These are phyloP conservation scores for Ceratobasidium sp. DNA, from an alignment of 1,284 basidiomycete genomes.

Conservation along the genomic window DNA sequence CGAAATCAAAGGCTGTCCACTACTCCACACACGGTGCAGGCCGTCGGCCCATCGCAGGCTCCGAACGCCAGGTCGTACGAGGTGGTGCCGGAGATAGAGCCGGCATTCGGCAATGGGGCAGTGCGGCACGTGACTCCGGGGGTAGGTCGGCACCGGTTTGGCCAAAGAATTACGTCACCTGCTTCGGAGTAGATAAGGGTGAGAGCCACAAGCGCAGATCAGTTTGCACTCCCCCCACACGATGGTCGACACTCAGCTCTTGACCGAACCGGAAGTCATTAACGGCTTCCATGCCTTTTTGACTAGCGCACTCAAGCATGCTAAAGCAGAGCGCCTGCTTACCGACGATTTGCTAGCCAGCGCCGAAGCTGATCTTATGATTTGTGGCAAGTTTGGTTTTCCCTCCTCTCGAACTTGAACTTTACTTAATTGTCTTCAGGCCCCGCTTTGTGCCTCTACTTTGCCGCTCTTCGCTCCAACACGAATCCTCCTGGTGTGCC, in stretches of 20 bases:
- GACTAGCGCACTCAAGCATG: conserved; percentile 79
- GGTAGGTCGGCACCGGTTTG: conserved; percentile 13
- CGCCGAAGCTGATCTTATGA: conserved; percentile 83
- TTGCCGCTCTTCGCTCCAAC: conserved; percentile 73
- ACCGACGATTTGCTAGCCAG: conserved; percentile 77
- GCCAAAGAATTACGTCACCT: conserved; percentile 24
- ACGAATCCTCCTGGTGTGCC: conserved; percentile 73
- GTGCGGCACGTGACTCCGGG: conserved; percentile 29
- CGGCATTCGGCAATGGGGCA: conserved; percentile 31
- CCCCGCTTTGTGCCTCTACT: conserved; percentile 76
- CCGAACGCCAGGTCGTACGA: conserved; percentile 16
- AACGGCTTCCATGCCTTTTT: conserved; percentile 84
- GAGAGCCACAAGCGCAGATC: conserved; percentile 32
- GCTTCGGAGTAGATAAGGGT: conserved; percentile 19
- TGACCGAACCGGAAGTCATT: conserved; percentile 75
- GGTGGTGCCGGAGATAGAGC: conserved; percentile 26
- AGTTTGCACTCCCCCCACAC: conserved; percentile 18
- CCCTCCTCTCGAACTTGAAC: conserved; percentile 7
- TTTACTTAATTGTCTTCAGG: conserved; percentile 57
- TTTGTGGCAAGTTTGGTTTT: conserved; percentile 68
- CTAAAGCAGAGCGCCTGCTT: conserved; percentile 78
- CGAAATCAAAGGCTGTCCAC: not conserved
- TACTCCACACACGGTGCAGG: not conserved
- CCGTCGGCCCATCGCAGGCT: not conserved
- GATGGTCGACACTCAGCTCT: conserved; percentile 49